Conservation (phyloP, 2,329 filamentous ascomycete genomes). For the Basipetospora chlamydospora region DNA sequence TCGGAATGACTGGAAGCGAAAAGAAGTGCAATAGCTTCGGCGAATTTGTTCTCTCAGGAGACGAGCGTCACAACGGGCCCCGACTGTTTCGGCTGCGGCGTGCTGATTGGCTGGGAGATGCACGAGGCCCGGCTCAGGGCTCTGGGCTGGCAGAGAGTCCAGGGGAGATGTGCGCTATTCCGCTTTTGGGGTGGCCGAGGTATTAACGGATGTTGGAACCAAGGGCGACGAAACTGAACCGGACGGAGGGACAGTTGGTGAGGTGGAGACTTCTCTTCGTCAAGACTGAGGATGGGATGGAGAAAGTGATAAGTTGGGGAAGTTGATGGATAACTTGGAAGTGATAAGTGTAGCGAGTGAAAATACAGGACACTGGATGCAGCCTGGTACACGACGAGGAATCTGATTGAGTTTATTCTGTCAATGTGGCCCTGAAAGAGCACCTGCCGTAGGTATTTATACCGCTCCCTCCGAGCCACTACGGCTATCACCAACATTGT, state of each 20-base stretch:
- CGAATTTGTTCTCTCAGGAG: not conserved
- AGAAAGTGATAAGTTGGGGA: too few relatives aligned
- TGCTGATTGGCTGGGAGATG: slow-evolving; percentile 1
- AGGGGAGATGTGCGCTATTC: slow-evolving; percentile 1
- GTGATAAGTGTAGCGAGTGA: too few relatives aligned
- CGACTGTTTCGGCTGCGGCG: slow-evolving; percentile 1
- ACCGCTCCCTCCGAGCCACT: too few relatives aligned
- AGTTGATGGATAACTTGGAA: too few relatives aligned
- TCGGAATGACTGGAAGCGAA: too few relatives aligned
- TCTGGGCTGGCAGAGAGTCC: slow-evolving; percentile 2
- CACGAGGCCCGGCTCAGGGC: slow-evolving; percentile 6
- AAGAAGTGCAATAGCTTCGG: not conserved
- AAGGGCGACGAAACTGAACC: slow-evolving; percentile 37
- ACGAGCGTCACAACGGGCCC: slow-evolving; percentile 1
- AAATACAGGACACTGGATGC: too few relatives aligned
- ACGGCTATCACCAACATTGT: too few relatives aligned
- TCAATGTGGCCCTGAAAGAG: too few relatives aligned
- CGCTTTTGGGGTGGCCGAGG: not conserved
- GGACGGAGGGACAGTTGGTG: slow-evolving; percentile 38
- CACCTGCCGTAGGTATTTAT: too few relatives aligned
- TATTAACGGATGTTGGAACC: slow-evolving; percentile 41
- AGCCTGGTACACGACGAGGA: too few relatives aligned
- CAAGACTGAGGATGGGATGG: too few relatives aligned
- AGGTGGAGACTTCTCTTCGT: slow-evolving; percentile 26
- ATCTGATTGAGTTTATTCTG: too few relatives aligned